Percentiles rank a stretch among this genome's conserved stretches.
These are phyloP conservation scores for Isabelozyma gotoi DNA, from an alignment of 805 yeast species.

Conservation along the genomic window DNA sequence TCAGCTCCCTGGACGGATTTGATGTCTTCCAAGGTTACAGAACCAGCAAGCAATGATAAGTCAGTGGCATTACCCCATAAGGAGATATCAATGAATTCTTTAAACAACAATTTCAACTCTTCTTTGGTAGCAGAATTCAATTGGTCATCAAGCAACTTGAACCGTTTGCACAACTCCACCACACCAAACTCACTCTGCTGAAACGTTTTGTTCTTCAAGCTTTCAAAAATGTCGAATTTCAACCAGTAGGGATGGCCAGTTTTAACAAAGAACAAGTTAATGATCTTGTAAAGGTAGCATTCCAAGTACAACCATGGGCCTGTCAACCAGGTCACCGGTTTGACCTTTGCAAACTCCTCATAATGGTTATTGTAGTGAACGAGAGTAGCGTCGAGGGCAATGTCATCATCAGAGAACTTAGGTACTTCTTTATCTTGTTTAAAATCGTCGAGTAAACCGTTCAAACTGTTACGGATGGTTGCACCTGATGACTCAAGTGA, in stretches of 20 bases:
- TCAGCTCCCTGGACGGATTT: constrained; percentile 89
- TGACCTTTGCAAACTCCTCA: constrained; percentile 17
- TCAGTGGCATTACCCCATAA: constrained; percentile 99
- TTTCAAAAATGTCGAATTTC: constrained; percentile 70
- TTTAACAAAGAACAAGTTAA: constrained; percentile 44
- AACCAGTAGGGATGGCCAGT: constrained; percentile 27
- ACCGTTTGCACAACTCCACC: constrained; percentile 70
- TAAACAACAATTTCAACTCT: constrained; percentile 57
- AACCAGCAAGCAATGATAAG: constrained; percentile 82
- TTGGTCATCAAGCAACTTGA: constrained; percentile 31
- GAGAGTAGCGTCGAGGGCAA: constrained; percentile 49
- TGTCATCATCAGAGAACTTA: constrained; percentile 25
- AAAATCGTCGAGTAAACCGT: constrained; percentile 40
- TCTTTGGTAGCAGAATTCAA: constrained; percentile 30
- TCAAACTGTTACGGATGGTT: constrained; percentile 27
- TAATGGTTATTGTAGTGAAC: constrained; percentile 60
- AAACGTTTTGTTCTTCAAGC: constrained; percentile 73
- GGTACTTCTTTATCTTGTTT: constrained; percentile 30
- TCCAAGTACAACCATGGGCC: constrained; percentile 93
- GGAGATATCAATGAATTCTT: constrained; percentile 83
- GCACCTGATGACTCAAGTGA: constrained; percentile 45
- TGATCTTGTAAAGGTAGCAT: constrained; percentile 74
- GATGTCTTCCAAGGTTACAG: constrained; percentile 80
- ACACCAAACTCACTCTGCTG: constrained; percentile 74
- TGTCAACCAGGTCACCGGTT: constrained; percentile 61